phyloP scores from a whole-genome alignment of 2,329 filamentous ascomycete species.

The Ascochyta viciae-villosae region DNA sequence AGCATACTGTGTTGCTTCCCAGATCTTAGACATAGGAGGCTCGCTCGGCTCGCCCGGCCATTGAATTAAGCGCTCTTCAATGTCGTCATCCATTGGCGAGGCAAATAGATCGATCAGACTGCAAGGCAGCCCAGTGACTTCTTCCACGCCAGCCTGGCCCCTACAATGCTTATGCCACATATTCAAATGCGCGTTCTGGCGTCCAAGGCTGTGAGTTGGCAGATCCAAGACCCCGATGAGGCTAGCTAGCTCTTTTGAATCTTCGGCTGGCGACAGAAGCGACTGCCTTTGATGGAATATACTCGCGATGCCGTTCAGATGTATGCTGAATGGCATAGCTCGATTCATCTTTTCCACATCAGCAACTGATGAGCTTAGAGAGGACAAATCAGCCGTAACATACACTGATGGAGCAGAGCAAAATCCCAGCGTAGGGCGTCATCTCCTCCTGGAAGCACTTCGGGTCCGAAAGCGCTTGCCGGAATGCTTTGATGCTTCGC shows the following conservation, averaged over 20 bases:
- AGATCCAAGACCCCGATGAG: constrained; percentile 15
- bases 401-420: constrained; percentile 15
- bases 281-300: constrained; percentile 9
- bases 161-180: constrained; percentile 14
- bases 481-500: constrained; percentile 11
- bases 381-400: neutral
- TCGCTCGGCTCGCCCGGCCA: constrained; percentile 10
- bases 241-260: constrained; percentile 7
- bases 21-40: constrained; percentile 10
- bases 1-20: constrained; percentile 9
- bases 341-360: constrained; percentile 10
- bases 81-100: neutral
- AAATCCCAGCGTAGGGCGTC: constrained; percentile 8
- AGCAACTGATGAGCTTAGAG: neutral
- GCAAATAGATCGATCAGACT: constrained; percentile 13
- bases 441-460: constrained; percentile 7
- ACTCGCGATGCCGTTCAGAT: constrained; percentile 14
- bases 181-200: constrained; percentile 5
- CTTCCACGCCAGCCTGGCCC: constrained; percentile 8
- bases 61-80: constrained; percentile 9
- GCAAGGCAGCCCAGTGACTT: constrained; percentile 7
- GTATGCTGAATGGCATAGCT: constrained; percentile 17
- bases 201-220: constrained; percentile 11
- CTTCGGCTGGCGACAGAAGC: neutral
- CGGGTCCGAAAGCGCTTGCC: constrained; percentile 5